phyloP scores from a whole-genome alignment of 129 eudicot species.

The Chrysanthemum lavandulifolium region DNA sequence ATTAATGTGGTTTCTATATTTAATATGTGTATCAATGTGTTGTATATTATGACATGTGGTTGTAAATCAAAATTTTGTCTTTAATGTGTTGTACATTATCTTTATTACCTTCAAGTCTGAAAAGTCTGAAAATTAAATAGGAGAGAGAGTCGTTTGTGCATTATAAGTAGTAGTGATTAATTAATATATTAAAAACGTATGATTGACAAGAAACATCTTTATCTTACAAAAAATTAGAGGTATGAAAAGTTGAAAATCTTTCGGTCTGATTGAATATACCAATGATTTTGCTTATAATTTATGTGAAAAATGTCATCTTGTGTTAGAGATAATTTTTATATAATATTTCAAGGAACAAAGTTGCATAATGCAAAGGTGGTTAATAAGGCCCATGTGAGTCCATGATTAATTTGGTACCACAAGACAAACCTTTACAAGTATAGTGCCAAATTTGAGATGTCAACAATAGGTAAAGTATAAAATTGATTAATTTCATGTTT shows the following conservation, averaged over 20 bases:
- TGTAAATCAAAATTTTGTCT: too few relatives aligned
- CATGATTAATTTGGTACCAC: constrained; percentile 30
- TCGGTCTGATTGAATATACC: constrained; percentile 11
- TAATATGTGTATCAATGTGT: too few relatives aligned
- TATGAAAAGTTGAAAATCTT: constrained; percentile 16
- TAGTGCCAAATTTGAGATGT: constrained; percentile 9
- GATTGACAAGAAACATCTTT: not conserved
- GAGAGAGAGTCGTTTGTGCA: too few relatives aligned
- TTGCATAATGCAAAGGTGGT: constrained; percentile 4
- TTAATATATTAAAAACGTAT: not conserved
- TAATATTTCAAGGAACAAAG: not conserved
- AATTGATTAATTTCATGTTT: not conserved
- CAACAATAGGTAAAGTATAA: not conserved
- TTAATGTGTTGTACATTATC: too few relatives aligned
- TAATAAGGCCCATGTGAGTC: constrained; percentile 16
- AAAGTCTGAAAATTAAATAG: too few relatives aligned
- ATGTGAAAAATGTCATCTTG: not conserved
- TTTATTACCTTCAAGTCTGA: too few relatives aligned
- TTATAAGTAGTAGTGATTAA: too few relatives aligned
- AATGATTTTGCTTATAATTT: not conserved
- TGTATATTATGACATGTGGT: too few relatives aligned
- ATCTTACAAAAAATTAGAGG: not conserved
- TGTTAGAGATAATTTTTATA: not conserved
- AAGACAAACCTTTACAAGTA: constrained; percentile 26
- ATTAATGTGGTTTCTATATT: too few relatives aligned